phyloP scores from a whole-genome alignment of 768 basidiomycete species.

The Mycena pura region DNA sequence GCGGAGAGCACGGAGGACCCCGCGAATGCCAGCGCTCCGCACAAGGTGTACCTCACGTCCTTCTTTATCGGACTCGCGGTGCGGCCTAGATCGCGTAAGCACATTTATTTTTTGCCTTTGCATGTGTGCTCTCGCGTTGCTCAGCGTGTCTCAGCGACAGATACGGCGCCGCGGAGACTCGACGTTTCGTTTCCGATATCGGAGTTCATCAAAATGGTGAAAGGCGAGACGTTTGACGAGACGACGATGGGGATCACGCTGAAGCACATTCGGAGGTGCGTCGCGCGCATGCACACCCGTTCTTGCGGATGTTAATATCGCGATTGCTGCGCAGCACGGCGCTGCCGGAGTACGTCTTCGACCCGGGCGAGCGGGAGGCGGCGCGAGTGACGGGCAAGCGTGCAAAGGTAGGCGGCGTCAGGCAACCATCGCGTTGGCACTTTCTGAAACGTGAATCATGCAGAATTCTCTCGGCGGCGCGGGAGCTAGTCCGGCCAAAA shows the following conservation, averaged over 20 bases:
- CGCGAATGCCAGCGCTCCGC: constrained; percentile 38
- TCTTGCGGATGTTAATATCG: not conserved
- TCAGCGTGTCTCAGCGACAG: not conserved
- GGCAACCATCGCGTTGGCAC: constrained; percentile 23
- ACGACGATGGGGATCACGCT: constrained; percentile 75
- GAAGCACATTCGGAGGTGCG: constrained; percentile 54
- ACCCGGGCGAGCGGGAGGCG: constrained; percentile 64
- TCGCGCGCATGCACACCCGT: not conserved
- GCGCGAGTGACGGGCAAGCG: constrained; percentile 59
- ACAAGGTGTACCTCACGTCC: constrained; percentile 87
- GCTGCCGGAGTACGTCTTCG: constrained; percentile 67
- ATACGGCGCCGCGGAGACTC: constrained; percentile 4
- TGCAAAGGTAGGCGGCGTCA: constrained; percentile 54
- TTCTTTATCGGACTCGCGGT: constrained; percentile 98
- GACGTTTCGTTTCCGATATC: constrained; percentile 77
- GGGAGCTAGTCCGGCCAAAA: constrained; percentile 15
- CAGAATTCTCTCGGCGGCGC: constrained; percentile 18
- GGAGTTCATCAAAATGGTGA: constrained; percentile 76
- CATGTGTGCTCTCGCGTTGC: not conserved
- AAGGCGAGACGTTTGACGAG: constrained; percentile 73
- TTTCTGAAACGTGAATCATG: not conserved
- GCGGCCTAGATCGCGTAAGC: constrained; percentile 84
- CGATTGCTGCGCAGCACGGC: constrained; percentile 44
- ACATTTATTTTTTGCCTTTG: not conserved
- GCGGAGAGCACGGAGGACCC: not conserved